These are phyloP conservation scores for Ceratorhiza oryzae-sativae DNA, from an alignment of 1,284 basidiomycete genomes.

Conservation along the genomic window DNA sequence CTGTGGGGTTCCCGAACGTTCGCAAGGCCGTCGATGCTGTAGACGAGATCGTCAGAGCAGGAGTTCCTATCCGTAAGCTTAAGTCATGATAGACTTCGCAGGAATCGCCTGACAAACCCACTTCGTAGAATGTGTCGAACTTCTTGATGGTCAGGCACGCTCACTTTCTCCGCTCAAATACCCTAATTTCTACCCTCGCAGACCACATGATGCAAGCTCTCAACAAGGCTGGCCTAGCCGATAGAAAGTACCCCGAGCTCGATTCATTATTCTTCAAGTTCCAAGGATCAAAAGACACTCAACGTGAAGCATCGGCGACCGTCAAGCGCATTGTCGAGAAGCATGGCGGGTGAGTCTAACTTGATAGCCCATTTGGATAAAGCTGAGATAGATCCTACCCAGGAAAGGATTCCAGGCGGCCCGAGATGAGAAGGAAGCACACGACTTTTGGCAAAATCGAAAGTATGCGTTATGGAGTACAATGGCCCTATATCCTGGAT, in stretches of 20 bases:
- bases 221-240: conserved; percentile 67
- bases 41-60: conserved; percentile 67
- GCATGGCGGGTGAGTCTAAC: conserved; percentile 60
- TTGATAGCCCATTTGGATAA: not conserved
- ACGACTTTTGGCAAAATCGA: conserved; percentile 81
- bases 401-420: conserved; percentile 72
- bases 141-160: conserved; percentile 51
- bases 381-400: not conserved
- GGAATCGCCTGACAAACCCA: conserved; percentile 17
- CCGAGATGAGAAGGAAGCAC: conserved; percentile 69
- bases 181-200: not conserved
- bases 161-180: not conserved
- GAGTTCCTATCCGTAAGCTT: conserved; percentile 55
- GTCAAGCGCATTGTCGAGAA: conserved; percentile 66
- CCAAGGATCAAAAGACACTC: conserved; percentile 70
- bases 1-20: conserved; percentile 42
- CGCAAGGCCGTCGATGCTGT: conserved; percentile 53
- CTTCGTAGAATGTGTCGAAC: conserved; percentile 55
- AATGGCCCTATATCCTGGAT: conserved; percentile 67
- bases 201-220: conserved; percentile 58
- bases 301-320: conserved; percentile 68
- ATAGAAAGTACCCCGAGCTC: conserved; percentile 67
- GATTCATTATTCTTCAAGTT: conserved; percentile 90
- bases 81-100: not conserved
- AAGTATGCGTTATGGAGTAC: conserved; percentile 84